Evolutionary conservation across 345 rosid species (phyloP).

Genomic region (Trapa bicornis): DNA sequence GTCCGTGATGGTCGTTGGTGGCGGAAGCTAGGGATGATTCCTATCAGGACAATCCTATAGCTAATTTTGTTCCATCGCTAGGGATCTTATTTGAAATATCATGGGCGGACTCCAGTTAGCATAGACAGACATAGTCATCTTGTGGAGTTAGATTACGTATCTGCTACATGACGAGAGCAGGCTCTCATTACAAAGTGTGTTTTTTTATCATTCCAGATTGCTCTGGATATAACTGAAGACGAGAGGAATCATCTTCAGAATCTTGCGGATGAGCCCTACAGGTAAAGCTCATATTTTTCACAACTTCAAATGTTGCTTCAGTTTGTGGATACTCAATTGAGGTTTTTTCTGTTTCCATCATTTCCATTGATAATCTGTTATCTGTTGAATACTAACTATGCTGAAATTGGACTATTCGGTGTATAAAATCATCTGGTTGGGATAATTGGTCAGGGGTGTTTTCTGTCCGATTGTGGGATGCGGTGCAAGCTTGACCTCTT

Average conservation of each 20-base stretch:
- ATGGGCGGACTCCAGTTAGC: background rate
- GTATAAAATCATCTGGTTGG: background rate
- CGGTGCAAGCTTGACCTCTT: constrained; percentile 40
- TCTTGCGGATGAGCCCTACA: constrained; percentile 38
- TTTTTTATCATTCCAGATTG: constrained; percentile 30
- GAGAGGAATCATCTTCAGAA: constrained; percentile 40
- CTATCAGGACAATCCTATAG: background rate
- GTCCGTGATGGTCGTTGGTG: background rate
- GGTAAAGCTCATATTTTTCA: constrained; percentile 25
- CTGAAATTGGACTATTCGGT: background rate
- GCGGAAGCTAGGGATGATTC: background rate
- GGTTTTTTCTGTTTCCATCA: background rate
- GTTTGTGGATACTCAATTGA: background rate
- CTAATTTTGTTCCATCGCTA: background rate
- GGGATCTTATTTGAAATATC: background rate
- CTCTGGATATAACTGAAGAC: constrained; percentile 66
- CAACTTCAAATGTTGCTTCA: background rate
- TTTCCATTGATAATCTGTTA: background rate
- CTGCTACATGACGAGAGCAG: background rate
- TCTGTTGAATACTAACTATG: background rate
- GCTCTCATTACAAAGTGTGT: background rate
- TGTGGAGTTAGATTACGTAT: background rate
- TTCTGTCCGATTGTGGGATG: constrained; percentile 85
- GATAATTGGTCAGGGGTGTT: constrained; percentile 39
- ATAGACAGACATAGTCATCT: background rate